A percentile compares a stretch with the other conserved stretches of the same genome.
Evolutionary conservation across 768 basidiomycete species (phyloP).

Genomic region (Mrakia hoshinonis): DNA sequence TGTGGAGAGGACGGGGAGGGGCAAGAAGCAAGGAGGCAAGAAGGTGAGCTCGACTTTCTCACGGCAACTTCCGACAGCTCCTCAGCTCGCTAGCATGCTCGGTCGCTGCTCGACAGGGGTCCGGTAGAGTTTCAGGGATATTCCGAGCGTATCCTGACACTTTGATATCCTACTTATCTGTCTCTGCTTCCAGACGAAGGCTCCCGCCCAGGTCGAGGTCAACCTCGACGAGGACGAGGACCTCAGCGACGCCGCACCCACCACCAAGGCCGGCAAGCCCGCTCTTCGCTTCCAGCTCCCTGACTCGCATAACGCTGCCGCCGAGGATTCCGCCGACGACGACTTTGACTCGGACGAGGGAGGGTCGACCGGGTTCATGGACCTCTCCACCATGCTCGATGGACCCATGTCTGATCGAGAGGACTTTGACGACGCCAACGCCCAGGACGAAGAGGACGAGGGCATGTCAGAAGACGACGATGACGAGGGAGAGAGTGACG

Average conservation of each 20-base stretch:
- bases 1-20: slow-evolving; percentile 30
- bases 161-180: background rate
- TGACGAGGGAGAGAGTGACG: slow-evolving; percentile 44
- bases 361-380: slow-evolving; percentile 38
- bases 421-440: slow-evolving; percentile 28
- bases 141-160: background rate
- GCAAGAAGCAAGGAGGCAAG: slow-evolving; percentile 32
- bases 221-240: slow-evolving; percentile 43
- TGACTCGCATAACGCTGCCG: slow-evolving; percentile 14
- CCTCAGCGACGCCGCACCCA: slow-evolving; percentile 42
- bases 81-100: no score
- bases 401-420: slow-evolving; percentile 18
- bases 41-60: slow-evolving; percentile 16
- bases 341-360: slow-evolving; percentile 43
- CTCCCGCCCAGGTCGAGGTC: slow-evolving; percentile 16
- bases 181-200: slow-evolving; percentile 29
- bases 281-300: slow-evolving; percentile 8
- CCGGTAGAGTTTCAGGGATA: slow-evolving; percentile 1
- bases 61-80: no score
- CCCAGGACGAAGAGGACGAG: slow-evolving; percentile 31
- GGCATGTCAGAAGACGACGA: slow-evolving; percentile 44
- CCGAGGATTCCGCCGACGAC: slow-evolving; percentile 30
- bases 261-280: background rate
- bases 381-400: slow-evolving; percentile 27
- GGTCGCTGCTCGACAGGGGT: background rate